Base-by-base conservation (phyloP, 805 yeast species). In the Candida gorgasii region DNA sequence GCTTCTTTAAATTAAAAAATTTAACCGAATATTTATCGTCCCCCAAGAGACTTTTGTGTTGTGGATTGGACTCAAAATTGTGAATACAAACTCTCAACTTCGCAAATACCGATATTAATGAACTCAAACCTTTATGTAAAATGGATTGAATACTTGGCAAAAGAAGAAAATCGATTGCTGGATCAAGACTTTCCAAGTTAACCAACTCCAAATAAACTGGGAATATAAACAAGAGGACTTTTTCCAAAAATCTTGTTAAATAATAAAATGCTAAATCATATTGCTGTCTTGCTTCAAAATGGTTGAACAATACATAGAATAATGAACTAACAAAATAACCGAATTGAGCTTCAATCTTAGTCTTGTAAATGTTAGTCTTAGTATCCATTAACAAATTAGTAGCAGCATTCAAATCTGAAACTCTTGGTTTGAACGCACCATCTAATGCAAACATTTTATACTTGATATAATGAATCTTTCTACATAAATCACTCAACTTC, bases 401-500 rank as follows among this genome's bases (percentile, higher is more conserved):
- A 14, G 33, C 40, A 23, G 33, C 39, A 26, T 9, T 16, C 12
- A 27, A 19, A 13, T 17, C 26, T 9, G 30, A 18, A 22, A 26
- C 22, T n/a, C 31, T 23, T n/a, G 30, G 30, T 12, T 31, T 29
- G 8, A 36, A 32, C 2, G 19, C 16, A 4, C 40, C 41, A 19
- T 42, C 28, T 5, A 31, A 23, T 4, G 41, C 5, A 36, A 36
- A 36, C 20, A 42, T 30, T 42, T 42, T 42, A 18, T 36, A 42
- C 22, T 42, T 42, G 20, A 42, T 14, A 19, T 30, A 42, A 18
- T 42, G 40, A 27, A 27, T 22, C 15, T 36, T 36, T 13, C 38
- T 36, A 36, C 45, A 42, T 19, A 42, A 20, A 16, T 51, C 53
- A 9, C 41, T 44, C 8, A 76, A 33, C 11, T 42, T 49, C 29